phyloP scores from a whole-genome alignment of 1,139 yeast genomes.

The Meyerozyma carpophila region DNA sequence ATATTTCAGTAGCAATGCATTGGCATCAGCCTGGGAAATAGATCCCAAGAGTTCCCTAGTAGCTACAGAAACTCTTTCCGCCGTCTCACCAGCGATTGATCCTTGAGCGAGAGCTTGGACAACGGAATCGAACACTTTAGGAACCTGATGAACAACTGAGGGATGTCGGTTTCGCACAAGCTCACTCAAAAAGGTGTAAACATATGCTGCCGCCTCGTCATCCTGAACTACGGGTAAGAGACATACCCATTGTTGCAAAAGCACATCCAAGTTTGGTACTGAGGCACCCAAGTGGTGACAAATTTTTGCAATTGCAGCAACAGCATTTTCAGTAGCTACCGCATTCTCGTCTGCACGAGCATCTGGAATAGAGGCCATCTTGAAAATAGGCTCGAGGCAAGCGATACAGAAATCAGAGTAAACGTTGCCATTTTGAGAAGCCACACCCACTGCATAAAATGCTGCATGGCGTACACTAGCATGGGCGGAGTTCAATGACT shows the following conservation, averaged over 20 bases:
- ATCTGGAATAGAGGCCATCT: conserved; percentile 75
- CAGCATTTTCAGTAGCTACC: conserved; percentile 82
- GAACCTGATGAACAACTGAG: conserved; percentile 49
- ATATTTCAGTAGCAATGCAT: conserved; percentile 57
- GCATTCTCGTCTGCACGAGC: conserved; percentile 80
- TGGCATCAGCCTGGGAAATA: conserved; percentile 59
- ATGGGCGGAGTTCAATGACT: conserved; percentile 59
- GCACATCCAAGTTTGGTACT: conserved; percentile 58
- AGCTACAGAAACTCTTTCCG: conserved; percentile 57
- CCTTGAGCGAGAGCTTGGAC: conserved; percentile 71
- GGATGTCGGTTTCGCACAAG: conserved; percentile 69
- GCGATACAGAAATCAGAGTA: conserved; percentile 63
- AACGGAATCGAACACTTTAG: conserved; percentile 67
- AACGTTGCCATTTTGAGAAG: conserved; percentile 68
- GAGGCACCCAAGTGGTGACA: conserved; percentile 51
- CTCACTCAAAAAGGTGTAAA: conserved; percentile 71
- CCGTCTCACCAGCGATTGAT: conserved; percentile 65
- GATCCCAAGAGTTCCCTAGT: conserved; percentile 47
- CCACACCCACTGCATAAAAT: conserved; percentile 76
- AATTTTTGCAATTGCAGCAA: conserved; percentile 80
- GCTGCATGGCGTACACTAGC: conserved; percentile 86
- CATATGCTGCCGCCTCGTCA: conserved; percentile 85
- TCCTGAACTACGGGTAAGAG: conserved; percentile 81
- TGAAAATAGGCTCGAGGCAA: conserved; percentile 68
- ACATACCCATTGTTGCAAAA: conserved; percentile 72